phyloP scores from a whole-genome alignment of 2,329 filamentous ascomycete species.

The Aspergillus intermedius region DNA sequence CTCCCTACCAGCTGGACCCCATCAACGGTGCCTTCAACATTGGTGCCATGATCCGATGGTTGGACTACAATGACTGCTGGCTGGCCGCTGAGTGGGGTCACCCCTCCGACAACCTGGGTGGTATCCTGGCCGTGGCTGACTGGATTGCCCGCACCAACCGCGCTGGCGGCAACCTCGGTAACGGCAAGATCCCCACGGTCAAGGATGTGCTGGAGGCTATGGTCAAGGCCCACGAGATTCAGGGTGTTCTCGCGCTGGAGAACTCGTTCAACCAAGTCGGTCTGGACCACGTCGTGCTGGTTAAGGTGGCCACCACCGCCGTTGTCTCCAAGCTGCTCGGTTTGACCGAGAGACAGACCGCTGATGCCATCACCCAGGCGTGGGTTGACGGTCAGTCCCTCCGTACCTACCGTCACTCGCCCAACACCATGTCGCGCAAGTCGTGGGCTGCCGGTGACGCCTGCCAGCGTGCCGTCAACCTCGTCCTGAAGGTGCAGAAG shows the following conservation, averaged over 20 bases:
- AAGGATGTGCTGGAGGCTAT: constrained; percentile 90
- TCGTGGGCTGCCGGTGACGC: constrained; percentile 98
- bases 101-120: constrained; percentile 94
- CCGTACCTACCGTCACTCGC: constrained; percentile 93
- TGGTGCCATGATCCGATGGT: constrained; percentile 96
- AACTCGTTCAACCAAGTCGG: constrained; percentile 99
- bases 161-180: constrained; percentile 65
- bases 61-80: constrained; percentile 99
- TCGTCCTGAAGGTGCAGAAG: constrained; percentile 82
- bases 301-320: constrained; percentile 93
- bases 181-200: constrained; percentile 76
- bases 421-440: constrained; percentile 99
- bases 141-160: constrained; percentile 95
- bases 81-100: constrained; percentile 98
- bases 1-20: constrained; percentile 88
- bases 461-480: constrained; percentile 89
- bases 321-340: constrained; percentile 95
- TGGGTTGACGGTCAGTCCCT: constrained; percentile 96
- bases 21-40: constrained; percentile 98
- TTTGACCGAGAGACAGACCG: constrained; percentile 80
- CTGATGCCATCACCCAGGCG: constrained; percentile 91
- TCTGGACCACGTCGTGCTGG: constrained; percentile 92
- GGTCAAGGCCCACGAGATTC: constrained; percentile 99
- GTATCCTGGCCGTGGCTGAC: constrained; percentile 92
- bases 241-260: constrained; percentile 91